Base-by-base conservation (phyloP, 1,284 basidiomycete genomes). In the Taiwanofungus camphoratus region DNA sequence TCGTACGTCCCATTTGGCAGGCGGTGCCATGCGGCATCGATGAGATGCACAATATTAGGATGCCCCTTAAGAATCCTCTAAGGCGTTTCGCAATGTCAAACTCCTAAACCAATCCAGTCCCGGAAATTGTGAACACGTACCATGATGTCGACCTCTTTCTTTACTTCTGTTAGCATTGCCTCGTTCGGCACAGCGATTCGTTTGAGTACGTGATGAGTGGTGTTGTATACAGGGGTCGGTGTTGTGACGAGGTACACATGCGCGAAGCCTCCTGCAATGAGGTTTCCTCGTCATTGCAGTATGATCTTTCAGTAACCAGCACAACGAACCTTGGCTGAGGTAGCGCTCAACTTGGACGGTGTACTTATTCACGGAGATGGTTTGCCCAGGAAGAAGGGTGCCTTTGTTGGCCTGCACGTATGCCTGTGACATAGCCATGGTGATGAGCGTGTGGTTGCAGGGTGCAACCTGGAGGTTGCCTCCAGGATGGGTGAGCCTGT, bases 121-220 rank as follows among this genome's bases (percentile, higher is more conserved):
- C 11, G 12, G 13, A 11, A 12, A 15, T 2, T 30, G 8, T 19
- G 29, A 24, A 20, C 34, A 73, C 84, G 57, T 58, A 94, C 94
- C 92, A 99, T 98, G 51, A 97, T 90, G 59, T 98, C 93, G 33
- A 99, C 96, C 67, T 99, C 96, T 65, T 89, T 92, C 70, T 92
- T 89, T 38, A 99, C 95, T 59, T 94, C 92, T n/a, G 82, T 79
- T 47, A 99, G 79, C 69, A 94, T 89, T 21, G 76, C 70, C 64
- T 95, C 91, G 62, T 87, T 92, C 27, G 90, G 78, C 38, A 98
- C 94, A 4, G 92, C 93, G 56, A 99, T 95, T 40, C 95, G 79
- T 66, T 99, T 99, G 53, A 99, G 78, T 51, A 99, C 96, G 76
- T 97, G 94, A 54, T 87, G 87, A n/a, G 87, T 91, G 46, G 88